These are phyloP conservation scores for Phialemoniopsis sp. DNA, from an alignment of 2,329 filamentous ascomycete genomes.

Conservation along the genomic window DNA sequence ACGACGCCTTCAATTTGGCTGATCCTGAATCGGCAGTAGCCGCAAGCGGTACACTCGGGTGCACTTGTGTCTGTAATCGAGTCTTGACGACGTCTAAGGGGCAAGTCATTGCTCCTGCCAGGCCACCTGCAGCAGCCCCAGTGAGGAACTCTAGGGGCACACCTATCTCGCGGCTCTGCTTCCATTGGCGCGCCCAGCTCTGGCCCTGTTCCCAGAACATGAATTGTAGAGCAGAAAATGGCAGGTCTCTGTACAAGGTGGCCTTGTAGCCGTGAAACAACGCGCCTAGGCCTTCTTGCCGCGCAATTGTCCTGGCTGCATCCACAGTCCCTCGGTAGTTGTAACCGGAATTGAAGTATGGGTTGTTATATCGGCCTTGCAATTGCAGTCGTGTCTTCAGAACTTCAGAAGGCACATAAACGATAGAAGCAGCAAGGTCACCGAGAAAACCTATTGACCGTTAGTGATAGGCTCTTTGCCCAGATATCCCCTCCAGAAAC, in stretches of 20 bases:
- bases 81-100: slow-evolving; percentile 98
- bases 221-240: slow-evolving; percentile 94
- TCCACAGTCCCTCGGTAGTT: slow-evolving; percentile 88
- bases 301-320: slow-evolving; percentile 80
- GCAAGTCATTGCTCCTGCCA: slow-evolving; percentile 92
- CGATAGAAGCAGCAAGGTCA: slow-evolving; percentile 83
- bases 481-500: slow-evolving; percentile 12
- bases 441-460: slow-evolving; percentile 71
- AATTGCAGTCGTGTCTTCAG: slow-evolving; percentile 95
- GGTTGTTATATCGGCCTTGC: slow-evolving; percentile 93
- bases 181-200: slow-evolving; percentile 72
- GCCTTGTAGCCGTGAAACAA: slow-evolving; percentile 97
- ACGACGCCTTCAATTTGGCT: slow-evolving; percentile 10
- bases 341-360: slow-evolving; percentile 88
- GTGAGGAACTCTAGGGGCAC: slow-evolving; percentile 82
- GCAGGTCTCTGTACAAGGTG: slow-evolving; percentile 88
- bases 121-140: slow-evolving; percentile 81
- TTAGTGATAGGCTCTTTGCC: no score
- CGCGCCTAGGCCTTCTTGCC: slow-evolving; percentile 75
- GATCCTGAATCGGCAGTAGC: slow-evolving; percentile 15
- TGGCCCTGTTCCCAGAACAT: slow-evolving; percentile 97
- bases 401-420: slow-evolving; percentile 97
- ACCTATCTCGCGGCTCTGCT: slow-evolving; percentile 79
- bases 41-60: slow-evolving; percentile 24
- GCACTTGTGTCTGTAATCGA: slow-evolving; percentile 86